These are phyloP conservation scores for Bacterosira constricta DNA, from an alignment of 108 stramenopile genomes.

Conservation along the genomic window DNA sequence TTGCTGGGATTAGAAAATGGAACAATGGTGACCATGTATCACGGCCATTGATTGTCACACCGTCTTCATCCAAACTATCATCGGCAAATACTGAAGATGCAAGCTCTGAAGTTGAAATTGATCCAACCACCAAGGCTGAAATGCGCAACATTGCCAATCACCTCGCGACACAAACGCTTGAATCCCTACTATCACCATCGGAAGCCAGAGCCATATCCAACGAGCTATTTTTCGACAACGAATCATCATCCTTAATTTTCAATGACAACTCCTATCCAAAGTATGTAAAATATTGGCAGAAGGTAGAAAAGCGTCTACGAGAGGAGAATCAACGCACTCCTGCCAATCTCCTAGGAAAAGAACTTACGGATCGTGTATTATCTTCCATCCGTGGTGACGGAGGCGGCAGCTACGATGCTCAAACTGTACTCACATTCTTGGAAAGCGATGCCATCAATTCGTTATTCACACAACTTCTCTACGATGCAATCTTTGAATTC, in stretches of 20 bases:
- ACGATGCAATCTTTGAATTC: conserved; percentile 74
- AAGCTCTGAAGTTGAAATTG: neutral
- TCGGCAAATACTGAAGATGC: neutral
- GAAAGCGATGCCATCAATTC: conserved; percentile 64
- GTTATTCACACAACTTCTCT: conserved; percentile 62
- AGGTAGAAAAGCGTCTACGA: conserved; percentile 37
- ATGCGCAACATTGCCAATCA: conserved; percentile 44
- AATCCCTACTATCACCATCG: conserved; percentile 49
- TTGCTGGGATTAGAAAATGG: neutral
- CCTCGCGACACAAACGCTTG: conserved; percentile 43
- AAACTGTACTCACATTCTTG: conserved; percentile 63
- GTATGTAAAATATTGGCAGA: conserved; percentile 59
- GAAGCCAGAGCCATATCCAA: conserved; percentile 51
- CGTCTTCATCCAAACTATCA: neutral
- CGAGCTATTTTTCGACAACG: conserved; percentile 51
- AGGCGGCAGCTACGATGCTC: conserved; percentile 48
- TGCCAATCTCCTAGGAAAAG: conserved; percentile 49
- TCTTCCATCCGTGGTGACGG: conserved; percentile 39
- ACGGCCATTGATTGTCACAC: neutral
- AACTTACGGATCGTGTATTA: conserved; percentile 58
- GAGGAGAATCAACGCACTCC: conserved; percentile 51
- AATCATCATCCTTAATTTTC: conserved; percentile 31
- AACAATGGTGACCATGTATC: neutral
- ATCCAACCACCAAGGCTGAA: conserved; percentile 10
- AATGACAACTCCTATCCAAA: conserved; percentile 46